Percentiles rank a stretch among this genome's conserved stretches.
phyloP scores from a whole-genome alignment of 2,329 filamentous ascomycete genomes.

The Fusarium sp. region DNA sequence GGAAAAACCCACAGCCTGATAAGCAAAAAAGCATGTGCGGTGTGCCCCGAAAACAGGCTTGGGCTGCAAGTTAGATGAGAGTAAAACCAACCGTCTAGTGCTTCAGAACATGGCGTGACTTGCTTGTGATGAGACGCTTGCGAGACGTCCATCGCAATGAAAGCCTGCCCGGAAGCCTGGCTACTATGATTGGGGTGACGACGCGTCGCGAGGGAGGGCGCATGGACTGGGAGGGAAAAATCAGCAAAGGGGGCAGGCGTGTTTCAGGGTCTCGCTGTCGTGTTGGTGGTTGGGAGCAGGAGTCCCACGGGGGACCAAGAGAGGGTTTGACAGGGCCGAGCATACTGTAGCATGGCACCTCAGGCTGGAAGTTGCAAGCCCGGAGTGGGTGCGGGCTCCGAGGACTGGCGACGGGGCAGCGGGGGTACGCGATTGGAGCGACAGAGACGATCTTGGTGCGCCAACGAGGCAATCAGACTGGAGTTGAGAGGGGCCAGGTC shows the following conservation, averaged over 20 bases:
- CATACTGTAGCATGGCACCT: not conserved
- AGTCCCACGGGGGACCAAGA: slow-evolving; percentile 42
- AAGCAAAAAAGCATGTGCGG: slow-evolving; percentile 31
- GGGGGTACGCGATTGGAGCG: slow-evolving; percentile 37
- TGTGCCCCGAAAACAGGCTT: slow-evolving; percentile 32
- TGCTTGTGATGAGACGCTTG: slow-evolving; percentile 37
- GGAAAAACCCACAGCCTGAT: slow-evolving; percentile 39
- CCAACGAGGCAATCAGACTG: slow-evolving; percentile 26
- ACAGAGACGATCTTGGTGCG: slow-evolving; percentile 31
- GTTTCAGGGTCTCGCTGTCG: slow-evolving; percentile 43
- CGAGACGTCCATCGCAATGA: slow-evolving; percentile 29
- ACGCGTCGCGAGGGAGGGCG: slow-evolving; percentile 36
- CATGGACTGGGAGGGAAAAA: slow-evolving; percentile 25
- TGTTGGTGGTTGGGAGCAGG: slow-evolving; percentile 39
- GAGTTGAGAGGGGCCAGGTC: slow-evolving; percentile 30
- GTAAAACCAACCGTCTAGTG: slow-evolving; percentile 11
- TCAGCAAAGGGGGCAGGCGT: slow-evolving; percentile 44
- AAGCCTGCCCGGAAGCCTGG: slow-evolving; percentile 4
- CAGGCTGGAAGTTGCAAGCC: slow-evolving; percentile 33
- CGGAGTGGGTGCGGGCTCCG: slow-evolving; percentile 36
- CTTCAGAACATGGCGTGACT: slow-evolving; percentile 22
- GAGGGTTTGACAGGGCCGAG: slow-evolving; percentile 43
- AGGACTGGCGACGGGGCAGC: slow-evolving; percentile 16
- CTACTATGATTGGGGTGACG: slow-evolving; percentile 14
- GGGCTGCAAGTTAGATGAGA: slow-evolving; percentile 4